Conservation (phyloP, 73 alveolate genomes). For the Paramecium sonneborni region DNA sequence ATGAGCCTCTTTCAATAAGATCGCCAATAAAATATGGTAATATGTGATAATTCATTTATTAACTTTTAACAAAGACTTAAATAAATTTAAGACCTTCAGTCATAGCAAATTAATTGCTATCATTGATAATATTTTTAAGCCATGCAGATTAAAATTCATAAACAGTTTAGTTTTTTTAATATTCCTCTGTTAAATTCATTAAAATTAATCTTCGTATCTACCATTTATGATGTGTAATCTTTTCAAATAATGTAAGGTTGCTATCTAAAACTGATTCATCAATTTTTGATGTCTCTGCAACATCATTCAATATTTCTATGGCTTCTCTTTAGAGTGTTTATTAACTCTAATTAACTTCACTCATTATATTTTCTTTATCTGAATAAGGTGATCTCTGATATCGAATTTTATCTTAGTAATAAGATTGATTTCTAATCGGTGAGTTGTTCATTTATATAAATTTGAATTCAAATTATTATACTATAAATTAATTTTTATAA, state of each 20-base stretch:
- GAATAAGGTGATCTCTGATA: neutral
- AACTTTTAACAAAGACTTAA: neutral
- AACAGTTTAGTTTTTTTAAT: neutral
- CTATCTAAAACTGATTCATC: conserved; percentile 22
- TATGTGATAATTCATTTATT: conserved; percentile 36
- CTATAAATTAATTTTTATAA: neutral
- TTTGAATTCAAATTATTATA: conserved; percentile 11
- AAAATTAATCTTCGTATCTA: neutral
- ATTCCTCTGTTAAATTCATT: conserved; percentile 22
- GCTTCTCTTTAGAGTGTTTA: neutral
- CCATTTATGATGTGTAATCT: conserved; percentile 37
- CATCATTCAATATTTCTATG: conserved; percentile 8
- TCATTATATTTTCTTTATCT: conserved; percentile 11
- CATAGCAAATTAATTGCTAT: conserved; percentile 33
- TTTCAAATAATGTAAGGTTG: conserved; percentile 11
- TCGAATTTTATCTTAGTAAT: neutral
- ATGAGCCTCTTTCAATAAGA: conserved; percentile 31
- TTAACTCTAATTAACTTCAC: conserved; percentile 35
- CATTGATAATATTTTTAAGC: conserved; percentile 49
- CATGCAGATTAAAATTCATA: conserved; percentile 54
- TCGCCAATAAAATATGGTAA: conserved; percentile 54
- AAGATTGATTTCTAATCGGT: neutral
- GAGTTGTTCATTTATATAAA: conserved; percentile 20
- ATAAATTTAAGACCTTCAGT: conserved; percentile 30
- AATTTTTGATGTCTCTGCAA: neutral